Evolutionary conservation across 2,329 filamentous ascomycete species (phyloP).

Genomic region (Akanthomyces muscarius): DNA sequence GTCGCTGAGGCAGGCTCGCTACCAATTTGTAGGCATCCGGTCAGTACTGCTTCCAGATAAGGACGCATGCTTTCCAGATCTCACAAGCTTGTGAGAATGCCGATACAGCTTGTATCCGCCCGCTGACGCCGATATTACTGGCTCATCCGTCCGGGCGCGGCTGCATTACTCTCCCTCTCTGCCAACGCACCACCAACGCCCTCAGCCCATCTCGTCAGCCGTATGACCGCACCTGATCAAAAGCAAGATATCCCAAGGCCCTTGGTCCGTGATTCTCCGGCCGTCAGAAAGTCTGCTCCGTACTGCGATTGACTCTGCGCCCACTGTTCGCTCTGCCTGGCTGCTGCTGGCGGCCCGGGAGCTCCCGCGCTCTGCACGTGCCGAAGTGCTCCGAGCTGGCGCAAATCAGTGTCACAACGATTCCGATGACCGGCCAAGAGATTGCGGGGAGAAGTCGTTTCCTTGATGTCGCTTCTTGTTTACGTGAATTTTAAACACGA

Average conservation of each 20-base stretch:
- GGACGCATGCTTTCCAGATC: background rate
- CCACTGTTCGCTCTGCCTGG: background rate
- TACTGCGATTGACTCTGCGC: background rate
- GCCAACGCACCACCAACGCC: background rate
- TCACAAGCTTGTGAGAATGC: conserved; percentile 6
- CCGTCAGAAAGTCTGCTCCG: background rate
- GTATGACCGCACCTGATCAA: background rate
- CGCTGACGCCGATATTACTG: conserved; percentile 5
- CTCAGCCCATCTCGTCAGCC: background rate
- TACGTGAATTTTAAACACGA: background rate
- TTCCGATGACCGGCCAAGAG: background rate
- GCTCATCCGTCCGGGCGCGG: background rate
- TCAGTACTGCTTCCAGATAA: background rate
- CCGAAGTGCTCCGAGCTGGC: conserved; percentile 9
- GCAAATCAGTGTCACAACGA: background rate
- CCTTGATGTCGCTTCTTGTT: background rate
- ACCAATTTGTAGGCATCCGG: too few species aligned
- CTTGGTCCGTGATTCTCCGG: conserved; percentile 8
- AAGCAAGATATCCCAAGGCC: background rate
- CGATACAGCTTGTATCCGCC: background rate
- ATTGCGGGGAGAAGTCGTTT: background rate
- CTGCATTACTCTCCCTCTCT: conserved; percentile 1
- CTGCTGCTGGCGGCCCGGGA: background rate
- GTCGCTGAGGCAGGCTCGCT: too few species aligned
- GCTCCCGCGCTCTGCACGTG: conserved; percentile 12